Conservation (phyloP, 1,139 yeast species). For the Chernovozyma aurita region DNA sequence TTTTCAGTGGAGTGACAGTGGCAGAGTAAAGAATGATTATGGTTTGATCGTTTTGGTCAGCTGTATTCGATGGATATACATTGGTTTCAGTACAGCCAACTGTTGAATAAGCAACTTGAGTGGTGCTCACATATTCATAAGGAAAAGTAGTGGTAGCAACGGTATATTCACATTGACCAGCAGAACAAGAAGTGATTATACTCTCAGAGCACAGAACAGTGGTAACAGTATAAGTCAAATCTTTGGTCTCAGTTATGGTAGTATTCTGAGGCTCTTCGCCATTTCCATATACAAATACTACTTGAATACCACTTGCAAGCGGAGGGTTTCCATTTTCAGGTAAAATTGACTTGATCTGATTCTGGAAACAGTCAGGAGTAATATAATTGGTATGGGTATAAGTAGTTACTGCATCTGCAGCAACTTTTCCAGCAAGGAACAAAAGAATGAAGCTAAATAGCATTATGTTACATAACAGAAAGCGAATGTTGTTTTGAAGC, state of each 20-base stretch:
- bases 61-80: not conserved
- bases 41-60: conserved; percentile 9
- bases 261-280: conserved; percentile 3
- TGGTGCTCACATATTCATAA: conserved; percentile 12
- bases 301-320: conserved; percentile 25
- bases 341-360: conserved; percentile 19
- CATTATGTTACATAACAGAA: no score
- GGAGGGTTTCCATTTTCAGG: conserved; percentile 19
- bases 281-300: conserved; percentile 28
- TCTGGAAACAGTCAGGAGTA: conserved; percentile 25
- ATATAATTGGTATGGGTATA: conserved; percentile 28
- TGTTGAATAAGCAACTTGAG: conserved; percentile 3
- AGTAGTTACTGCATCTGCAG: conserved; percentile 1
- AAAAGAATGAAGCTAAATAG: not conserved
- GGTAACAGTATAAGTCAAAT: conserved; percentile 14
- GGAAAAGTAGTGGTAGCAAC: conserved; percentile 11
- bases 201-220: conserved; percentile 11
- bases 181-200: conserved; percentile 12
- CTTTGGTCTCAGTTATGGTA: conserved; percentile 6
- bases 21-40: conserved; percentile 24
- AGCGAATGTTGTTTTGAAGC: no score
- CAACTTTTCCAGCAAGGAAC: conserved; percentile 1
- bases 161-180: conserved; percentile 10
- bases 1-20: conserved; percentile 19
- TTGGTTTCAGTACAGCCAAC: not conserved